phyloP scores from a whole-genome alignment of 2,329 filamentous ascomycete genomes.

The Thelonectria blattea region DNA sequence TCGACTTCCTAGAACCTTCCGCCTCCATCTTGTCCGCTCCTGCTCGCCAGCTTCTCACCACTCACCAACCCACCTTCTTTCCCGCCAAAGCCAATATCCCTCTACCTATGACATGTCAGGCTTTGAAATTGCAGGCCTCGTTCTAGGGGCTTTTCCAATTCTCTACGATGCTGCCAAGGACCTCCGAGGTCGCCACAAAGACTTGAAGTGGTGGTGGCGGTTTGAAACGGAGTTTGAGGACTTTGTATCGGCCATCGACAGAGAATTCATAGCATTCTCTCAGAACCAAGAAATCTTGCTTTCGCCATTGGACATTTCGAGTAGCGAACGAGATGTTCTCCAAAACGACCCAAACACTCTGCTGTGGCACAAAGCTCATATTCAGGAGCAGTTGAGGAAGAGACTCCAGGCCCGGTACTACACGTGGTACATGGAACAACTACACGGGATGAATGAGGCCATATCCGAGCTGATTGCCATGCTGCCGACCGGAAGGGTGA shows the following conservation, averaged over 20 bases:
- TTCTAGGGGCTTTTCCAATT: conserved; percentile 14
- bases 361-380: not conserved
- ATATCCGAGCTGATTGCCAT: not conserved
- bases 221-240: conserved; percentile 15
- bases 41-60: too few species aligned
- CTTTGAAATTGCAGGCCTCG: conserved; percentile 13
- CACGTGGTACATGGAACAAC: conserved; percentile 1
- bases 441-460: conserved; percentile 4
- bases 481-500: not conserved
- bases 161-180: conserved; percentile 5
- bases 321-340: not conserved
- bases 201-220: conserved; percentile 10
- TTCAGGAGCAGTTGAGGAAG: conserved; percentile 1
- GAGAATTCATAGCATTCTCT: conserved; percentile 5
- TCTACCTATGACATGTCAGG: conserved; percentile 5
- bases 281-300: conserved; percentile 3
- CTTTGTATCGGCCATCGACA: conserved; percentile 5
- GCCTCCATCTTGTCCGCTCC: too few species aligned
- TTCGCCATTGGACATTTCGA: not conserved
- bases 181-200: not conserved
- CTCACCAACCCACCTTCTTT: too few species aligned
- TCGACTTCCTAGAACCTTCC: too few species aligned
- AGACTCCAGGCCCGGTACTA: conserved; percentile 2
- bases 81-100: too few species aligned
- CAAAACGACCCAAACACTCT: not conserved